These are phyloP conservation scores for Mortierella sp. DNA, from an alignment of 371 early-diverging fungal species.

Conservation along the genomic window DNA sequence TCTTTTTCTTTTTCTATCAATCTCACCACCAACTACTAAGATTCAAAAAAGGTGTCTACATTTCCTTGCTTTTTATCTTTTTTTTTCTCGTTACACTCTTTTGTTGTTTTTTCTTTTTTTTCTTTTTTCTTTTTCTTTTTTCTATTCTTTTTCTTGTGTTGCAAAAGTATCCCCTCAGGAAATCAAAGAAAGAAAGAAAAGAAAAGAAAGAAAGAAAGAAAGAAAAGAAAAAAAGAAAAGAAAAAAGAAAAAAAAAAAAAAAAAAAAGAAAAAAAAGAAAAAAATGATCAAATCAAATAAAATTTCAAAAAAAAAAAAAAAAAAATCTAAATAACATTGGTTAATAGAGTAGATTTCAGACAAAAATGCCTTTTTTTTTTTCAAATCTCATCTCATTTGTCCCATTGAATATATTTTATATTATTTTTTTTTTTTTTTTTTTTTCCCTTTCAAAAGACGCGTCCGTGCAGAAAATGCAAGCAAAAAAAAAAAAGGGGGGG, in stretches of 20 bases:
- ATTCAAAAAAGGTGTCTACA: constrained; percentile 3
- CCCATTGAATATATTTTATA: too few species aligned
- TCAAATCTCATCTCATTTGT: too few species aligned
- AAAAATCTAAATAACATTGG: constrained; percentile 7
- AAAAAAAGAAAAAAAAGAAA: neutral
- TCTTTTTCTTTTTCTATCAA: neutral
- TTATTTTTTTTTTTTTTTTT: too few species aligned
- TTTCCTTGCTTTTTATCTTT: constrained; percentile 1
- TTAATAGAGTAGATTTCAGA: too few species aligned
- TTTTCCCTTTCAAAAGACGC: too few species aligned
- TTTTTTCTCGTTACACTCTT: neutral
- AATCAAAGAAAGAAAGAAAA: constrained; percentile 6
- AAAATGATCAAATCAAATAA: too few species aligned
- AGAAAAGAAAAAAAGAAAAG: neutral
- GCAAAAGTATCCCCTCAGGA: neutral
- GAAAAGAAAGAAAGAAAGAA: neutral
- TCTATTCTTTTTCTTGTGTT: constrained; percentile 1
- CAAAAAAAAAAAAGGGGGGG: too few species aligned
- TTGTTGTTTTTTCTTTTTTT: neutral
- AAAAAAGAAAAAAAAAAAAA: neutral
- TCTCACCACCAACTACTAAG: neutral
- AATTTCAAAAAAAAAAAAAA: too few species aligned
- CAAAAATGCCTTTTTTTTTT: too few species aligned
- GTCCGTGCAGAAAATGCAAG: too few species aligned
- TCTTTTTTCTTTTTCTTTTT: constrained; percentile 3